Evolutionary conservation across 208 protist species (phyloP), one percentile per base, ranked within the genome.

Genomic region (Leishmania braziliensis): DNA sequence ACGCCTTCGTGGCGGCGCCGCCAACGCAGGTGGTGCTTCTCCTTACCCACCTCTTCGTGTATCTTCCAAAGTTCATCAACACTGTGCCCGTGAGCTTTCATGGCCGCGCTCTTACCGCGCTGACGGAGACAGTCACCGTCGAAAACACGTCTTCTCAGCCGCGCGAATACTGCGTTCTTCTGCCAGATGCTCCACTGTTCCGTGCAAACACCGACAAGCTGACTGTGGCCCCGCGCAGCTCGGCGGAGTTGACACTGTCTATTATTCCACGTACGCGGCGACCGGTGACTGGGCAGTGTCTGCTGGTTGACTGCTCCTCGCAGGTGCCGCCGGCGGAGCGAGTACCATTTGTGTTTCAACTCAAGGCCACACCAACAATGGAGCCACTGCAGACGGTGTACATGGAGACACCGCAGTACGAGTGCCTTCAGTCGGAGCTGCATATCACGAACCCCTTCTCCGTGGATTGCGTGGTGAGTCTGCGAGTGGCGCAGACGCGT

Each of bases 371-470:
- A 3, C 89, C 93, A 4, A 97, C 89, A 50, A 84, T 86, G 72
- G 90, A 97, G 77, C 92, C 93, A n/a, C 85, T 93, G 65, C 88
- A 88, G 65, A 87, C 90, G 33, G 77, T 97, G 50, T 39, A 90
- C 63, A 56, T 98, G 26, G 79, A 90, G 75, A 91, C 93, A 16
- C 84, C 86, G 23, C 86, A 98, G 33, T 98, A 98, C 86, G 94
- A 96, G 66, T 29, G 83, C 1, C 62, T 95, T 51, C 81, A 90
- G 51, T 79, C 90, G 53, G 94, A 97, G 39, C 79, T 98, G 36
- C 80, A 85, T 29, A 88, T 98, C 26, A 89, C 93, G 63, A 98
- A 91, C 79, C 93, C 96, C 23, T 98, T 98, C 63, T 48, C 83
- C 36, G 75, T 88, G 69, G 90, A 92, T 77, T 95, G 91, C 71